Percentiles rank a stretch among this genome's conserved stretches.
Evolutionary conservation across 2,329 filamentous ascomycete genomes (phyloP).

Genomic region (Metarhizium robertsii): DNA sequence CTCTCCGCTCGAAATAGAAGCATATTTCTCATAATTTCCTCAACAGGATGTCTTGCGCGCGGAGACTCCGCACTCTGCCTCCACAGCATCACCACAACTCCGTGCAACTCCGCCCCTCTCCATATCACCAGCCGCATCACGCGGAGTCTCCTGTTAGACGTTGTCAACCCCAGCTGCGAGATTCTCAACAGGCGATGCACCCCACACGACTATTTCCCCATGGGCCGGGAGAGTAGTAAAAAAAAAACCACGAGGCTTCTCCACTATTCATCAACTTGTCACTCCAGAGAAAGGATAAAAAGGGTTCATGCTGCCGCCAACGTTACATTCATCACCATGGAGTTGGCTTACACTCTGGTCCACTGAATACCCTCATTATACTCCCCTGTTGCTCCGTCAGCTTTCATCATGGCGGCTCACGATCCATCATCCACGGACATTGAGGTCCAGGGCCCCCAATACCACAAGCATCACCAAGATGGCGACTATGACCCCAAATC

Average conservation of each 20-base stretch:
- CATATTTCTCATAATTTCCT: too few species aligned
- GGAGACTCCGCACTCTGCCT: too few species aligned
- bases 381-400: neutral
- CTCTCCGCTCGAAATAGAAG: too few species aligned
- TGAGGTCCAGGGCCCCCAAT: neutral
- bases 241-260: too few species aligned
- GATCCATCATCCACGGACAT: neutral
- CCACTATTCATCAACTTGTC: neutral
- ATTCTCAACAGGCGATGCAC: too few species aligned
- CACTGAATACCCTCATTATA: neutral
- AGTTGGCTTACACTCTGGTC: neutral
- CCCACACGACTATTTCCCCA: neutral
- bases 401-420: slow-evolving; percentile 15
- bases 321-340: neutral
- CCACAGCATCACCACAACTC: neutral
- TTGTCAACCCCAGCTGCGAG: too few species aligned
- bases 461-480: neutral
- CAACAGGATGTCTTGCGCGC: too few species aligned
- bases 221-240: neutral
- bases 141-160: too few species aligned
- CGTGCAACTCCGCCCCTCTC: neutral
- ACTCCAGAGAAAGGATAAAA: neutral
- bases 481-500: slow-evolving; percentile 17
- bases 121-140: too few species aligned
- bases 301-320: neutral